Evolutionary conservation across 2,329 filamentous ascomycete species (phyloP).

Genomic region (Aspergillus aculeatinus): DNA sequence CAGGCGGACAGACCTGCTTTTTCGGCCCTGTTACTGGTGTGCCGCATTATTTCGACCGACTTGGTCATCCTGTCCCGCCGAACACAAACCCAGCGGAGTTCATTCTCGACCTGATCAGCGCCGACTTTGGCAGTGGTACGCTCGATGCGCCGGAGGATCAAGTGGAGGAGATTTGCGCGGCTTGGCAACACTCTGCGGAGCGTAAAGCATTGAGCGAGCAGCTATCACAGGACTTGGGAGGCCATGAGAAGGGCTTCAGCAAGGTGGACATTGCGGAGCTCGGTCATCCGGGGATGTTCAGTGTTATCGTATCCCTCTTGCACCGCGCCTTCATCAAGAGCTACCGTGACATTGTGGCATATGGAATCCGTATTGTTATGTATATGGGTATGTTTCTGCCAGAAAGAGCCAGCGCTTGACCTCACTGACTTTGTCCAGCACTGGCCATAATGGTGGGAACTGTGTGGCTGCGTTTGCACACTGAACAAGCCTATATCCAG

Average conservation of each 20-base stretch:
- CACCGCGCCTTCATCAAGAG: slow-evolving; percentile 81
- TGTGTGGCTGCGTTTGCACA: slow-evolving; percentile 72
- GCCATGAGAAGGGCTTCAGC: slow-evolving; percentile 27
- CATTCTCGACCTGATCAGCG: slow-evolving; percentile 74
- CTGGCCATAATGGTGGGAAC: slow-evolving; percentile 86
- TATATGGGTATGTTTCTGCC: slow-evolving; percentile 58
- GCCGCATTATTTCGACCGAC: slow-evolving; percentile 61
- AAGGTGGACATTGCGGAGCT: slow-evolving; percentile 20
- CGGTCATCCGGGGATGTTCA: slow-evolving; percentile 46
- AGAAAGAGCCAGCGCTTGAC: slow-evolving; percentile 5
- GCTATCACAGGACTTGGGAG: slow-evolving; percentile 20
- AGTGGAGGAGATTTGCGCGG: slow-evolving; percentile 54
- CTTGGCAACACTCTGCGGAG: slow-evolving; percentile 55
- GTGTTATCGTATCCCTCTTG: slow-evolving; percentile 64
- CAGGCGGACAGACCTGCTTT: slow-evolving; percentile 68
- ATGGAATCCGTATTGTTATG: slow-evolving; percentile 80
- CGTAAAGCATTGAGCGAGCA: slow-evolving; percentile 33
- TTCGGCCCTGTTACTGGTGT: slow-evolving; percentile 64
- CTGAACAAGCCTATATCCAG: slow-evolving; percentile 71
- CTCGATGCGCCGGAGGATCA: slow-evolving; percentile 46
- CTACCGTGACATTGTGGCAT: slow-evolving; percentile 79
- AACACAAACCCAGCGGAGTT: slow-evolving; percentile 79
- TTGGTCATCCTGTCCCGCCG: slow-evolving; percentile 63
- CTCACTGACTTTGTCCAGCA: slow-evolving; percentile 36
- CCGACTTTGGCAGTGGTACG: slow-evolving; percentile 64